Conservation (phyloP, 805 yeast species). For the Kuraishia piskuri region DNA sequence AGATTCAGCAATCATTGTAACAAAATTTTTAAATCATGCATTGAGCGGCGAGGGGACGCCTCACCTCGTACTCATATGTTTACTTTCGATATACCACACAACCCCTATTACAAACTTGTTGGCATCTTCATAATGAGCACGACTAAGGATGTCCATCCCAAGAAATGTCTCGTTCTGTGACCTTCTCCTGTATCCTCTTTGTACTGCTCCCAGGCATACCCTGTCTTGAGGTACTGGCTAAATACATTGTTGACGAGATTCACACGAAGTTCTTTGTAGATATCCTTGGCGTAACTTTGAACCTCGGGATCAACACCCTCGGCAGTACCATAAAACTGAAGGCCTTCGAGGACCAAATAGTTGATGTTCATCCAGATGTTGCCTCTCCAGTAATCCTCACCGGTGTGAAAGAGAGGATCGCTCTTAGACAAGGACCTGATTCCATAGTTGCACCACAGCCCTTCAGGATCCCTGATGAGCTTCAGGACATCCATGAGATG, state of each 20-base stretch:
- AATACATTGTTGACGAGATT: conserved; percentile 64
- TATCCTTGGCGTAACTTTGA: conserved; percentile 29
- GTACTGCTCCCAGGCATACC: conserved; percentile 88
- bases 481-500: conserved; percentile 45
- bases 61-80: no score
- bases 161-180: conserved; percentile 78
- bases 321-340: conserved; percentile 41
- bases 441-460: conserved; percentile 74
- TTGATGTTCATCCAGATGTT: conserved; percentile 91
- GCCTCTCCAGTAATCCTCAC: conserved; percentile 94
- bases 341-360: conserved; percentile 67
- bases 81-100: no score
- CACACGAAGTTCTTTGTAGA: conserved; percentile 51
- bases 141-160: conserved; percentile 90
- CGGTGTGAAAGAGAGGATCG: conserved; percentile 60
- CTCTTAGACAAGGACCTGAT: conserved; percentile 69
- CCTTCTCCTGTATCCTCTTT: conserved; percentile 68
- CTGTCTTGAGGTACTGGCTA: conserved; percentile 64
- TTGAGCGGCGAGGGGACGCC: no score
- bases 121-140: conserved; percentile 82
- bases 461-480: conserved; percentile 57
- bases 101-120: conserved; percentile 22
- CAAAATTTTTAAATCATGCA: no score
- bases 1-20: no score
- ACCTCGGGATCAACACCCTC: conserved; percentile 24